These are phyloP conservation scores for Kodamaea hsintzibuensis DNA, from an alignment of 805 yeast genomes.

Conservation along the genomic window DNA sequence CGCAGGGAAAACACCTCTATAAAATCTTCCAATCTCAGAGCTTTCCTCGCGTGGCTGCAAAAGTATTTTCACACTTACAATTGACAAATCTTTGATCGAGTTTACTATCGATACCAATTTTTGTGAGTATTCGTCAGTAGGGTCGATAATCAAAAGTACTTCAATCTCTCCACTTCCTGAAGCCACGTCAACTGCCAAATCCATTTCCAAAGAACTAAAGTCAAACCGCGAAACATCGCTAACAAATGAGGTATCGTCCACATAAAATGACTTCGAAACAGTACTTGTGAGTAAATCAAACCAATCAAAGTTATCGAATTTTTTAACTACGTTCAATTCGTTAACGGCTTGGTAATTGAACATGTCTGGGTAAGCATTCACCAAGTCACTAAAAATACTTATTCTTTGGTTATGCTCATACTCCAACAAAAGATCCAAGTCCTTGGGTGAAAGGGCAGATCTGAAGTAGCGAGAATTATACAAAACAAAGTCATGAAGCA, in stretches of 20 bases:
- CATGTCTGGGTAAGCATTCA: conserved; percentile 26
- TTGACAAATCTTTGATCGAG: conserved; percentile 44
- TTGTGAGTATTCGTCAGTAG: conserved; percentile 70
- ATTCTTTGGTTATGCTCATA: conserved; percentile 52
- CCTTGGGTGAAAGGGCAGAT: conserved; percentile 22
- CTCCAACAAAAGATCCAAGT: conserved; percentile 41
- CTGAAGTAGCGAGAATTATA: conserved; percentile 57
- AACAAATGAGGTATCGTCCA: conserved; percentile 41
- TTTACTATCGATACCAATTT: conserved; percentile 49
- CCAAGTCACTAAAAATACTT: conserved; percentile 26
- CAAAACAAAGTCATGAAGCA: conserved; percentile 40
- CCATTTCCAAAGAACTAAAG: conserved; percentile 32
- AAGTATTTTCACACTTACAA: conserved; percentile 53
- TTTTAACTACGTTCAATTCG: conserved; percentile 18
- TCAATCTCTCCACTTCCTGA: conserved; percentile 45
- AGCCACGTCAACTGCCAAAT: conserved; percentile 27
- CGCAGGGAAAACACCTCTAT: conserved; percentile 44
- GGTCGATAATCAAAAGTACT: conserved; percentile 65
- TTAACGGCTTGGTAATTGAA: conserved; percentile 19
- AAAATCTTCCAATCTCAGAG: conserved; percentile 59
- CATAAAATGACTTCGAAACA: conserved; percentile 45
- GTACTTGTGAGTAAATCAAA: conserved; percentile 47
- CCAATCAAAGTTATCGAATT: conserved; percentile 39
- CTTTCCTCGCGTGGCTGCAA: conserved; percentile 58
- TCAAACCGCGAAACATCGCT: conserved; percentile 50